These are phyloP conservation scores for Edaphochlamys debaryana DNA, from an alignment of 139 green algal genomes.

Conservation along the genomic window DNA sequence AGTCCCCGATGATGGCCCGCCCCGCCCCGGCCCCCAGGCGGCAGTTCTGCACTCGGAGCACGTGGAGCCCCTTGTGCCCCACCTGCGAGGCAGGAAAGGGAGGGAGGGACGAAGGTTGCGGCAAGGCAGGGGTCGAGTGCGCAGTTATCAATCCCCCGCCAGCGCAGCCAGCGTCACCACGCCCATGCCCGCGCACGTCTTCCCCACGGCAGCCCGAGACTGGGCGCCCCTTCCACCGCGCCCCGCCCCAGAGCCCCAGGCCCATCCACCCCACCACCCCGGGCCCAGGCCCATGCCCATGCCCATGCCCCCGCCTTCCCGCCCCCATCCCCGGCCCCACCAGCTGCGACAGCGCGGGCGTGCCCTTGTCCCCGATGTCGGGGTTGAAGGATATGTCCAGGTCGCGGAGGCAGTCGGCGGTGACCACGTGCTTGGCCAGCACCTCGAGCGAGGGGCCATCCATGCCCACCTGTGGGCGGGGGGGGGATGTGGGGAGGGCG, in stretches of 20 bases:
- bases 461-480: constrained; percentile 14
- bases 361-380: constrained; percentile 24
- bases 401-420: constrained; percentile 33
- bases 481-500: neutral
- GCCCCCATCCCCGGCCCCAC: neutral
- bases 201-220: no score
- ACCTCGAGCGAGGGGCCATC: neutral
- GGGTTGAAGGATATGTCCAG: constrained; percentile 35
- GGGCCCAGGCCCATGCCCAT: no score
- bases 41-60: constrained; percentile 35
- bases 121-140: no score
- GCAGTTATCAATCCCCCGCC: no score
- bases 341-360: neutral
- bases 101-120: no score
- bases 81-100: no score
- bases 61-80: constrained; percentile 30
- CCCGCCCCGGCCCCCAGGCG: constrained; percentile 12
- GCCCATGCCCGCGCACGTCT: no score
- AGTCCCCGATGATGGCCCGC: constrained; percentile 16
- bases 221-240: no score
- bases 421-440: constrained; percentile 12
- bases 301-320: no score
- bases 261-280: no score
- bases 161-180: no score
- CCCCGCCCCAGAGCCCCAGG: no score